phyloP scores from a whole-genome alignment of 1,139 yeast species.

The Diutina neorugosa region DNA sequence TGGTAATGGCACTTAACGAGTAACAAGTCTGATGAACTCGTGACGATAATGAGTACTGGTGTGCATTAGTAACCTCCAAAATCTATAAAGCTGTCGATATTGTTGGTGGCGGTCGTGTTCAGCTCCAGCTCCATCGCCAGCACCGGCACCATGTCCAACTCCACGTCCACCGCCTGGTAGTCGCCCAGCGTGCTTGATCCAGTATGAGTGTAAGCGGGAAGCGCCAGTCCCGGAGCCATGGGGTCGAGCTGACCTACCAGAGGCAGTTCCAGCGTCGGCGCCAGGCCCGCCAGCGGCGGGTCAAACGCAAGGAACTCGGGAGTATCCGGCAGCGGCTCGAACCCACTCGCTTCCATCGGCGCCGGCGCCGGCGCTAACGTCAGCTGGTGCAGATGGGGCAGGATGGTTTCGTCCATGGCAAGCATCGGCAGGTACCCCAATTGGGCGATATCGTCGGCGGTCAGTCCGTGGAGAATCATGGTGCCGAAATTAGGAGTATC shows the following conservation, averaged over 20 bases:
- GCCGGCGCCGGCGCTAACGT: background rate
- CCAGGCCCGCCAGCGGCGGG: background rate
- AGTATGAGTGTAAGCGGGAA: background rate
- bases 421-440: background rate
- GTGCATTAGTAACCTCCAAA: background rate
- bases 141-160: background rate
- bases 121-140: background rate
- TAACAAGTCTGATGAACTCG: too few relatives aligned
- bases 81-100: background rate
- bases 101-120: background rate
- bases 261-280: constrained; percentile 1
- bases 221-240: background rate
- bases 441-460: background rate
- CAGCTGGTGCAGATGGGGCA: constrained; percentile 1
- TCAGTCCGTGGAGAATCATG: background rate
- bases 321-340: background rate
- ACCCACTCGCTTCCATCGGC: background rate
- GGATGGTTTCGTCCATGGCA: background rate
- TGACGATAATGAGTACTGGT: too few relatives aligned
- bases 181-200: background rate
- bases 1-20: too few relatives aligned
- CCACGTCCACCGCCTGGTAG: background rate
- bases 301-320: background rate
- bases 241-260: background rate
- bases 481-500: background rate